Evolutionary conservation across 352 stramenopile species (phyloP).

Genomic region (Phytopythium helicoides): DNA sequence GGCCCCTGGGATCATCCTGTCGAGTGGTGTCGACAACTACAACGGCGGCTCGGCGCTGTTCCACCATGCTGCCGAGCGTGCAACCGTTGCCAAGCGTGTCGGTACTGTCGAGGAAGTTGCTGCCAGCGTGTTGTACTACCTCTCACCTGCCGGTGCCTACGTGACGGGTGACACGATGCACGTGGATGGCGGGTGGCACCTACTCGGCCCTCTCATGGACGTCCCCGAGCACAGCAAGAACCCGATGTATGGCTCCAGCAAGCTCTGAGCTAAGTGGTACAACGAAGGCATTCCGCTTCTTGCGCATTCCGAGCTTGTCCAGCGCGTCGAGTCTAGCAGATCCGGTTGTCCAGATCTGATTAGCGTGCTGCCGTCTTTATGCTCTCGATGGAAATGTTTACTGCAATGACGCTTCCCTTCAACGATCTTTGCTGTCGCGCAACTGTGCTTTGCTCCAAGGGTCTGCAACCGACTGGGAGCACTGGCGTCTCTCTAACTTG

Average conservation of each 20-base stretch:
- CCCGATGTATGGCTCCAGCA: conserved; percentile 74
- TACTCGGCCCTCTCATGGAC: conserved; percentile 65
- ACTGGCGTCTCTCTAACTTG: too few species aligned
- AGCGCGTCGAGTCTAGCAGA: too few species aligned
- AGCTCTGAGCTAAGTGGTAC: too few species aligned
- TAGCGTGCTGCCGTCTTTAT: too few species aligned
- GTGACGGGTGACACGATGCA: conserved; percentile 88
- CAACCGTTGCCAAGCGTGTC: conserved; percentile 82
- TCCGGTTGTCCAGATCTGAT: too few species aligned
- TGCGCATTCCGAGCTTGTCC: too few species aligned
- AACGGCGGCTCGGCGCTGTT: conserved; percentile 76
- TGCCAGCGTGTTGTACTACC: conserved; percentile 85
- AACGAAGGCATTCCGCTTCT: too few species aligned
- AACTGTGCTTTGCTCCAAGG: too few species aligned
- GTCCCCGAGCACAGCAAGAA: conserved; percentile 80
- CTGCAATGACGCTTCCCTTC: too few species aligned
- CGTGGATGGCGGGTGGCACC: conserved; percentile 86
- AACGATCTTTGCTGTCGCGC: too few species aligned
- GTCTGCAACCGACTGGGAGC: too few species aligned
- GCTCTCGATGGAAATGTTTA: too few species aligned
- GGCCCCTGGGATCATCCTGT: conserved; percentile 72
- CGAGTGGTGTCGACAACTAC: conserved; percentile 84
- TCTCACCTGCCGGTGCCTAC: conserved; percentile 88
- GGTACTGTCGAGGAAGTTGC: conserved; percentile 91
- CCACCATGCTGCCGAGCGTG: conserved; percentile 61